Base-by-base conservation (phyloP, 1,139 yeast genomes). In the Kurtzmaniella quercitrusa region DNA sequence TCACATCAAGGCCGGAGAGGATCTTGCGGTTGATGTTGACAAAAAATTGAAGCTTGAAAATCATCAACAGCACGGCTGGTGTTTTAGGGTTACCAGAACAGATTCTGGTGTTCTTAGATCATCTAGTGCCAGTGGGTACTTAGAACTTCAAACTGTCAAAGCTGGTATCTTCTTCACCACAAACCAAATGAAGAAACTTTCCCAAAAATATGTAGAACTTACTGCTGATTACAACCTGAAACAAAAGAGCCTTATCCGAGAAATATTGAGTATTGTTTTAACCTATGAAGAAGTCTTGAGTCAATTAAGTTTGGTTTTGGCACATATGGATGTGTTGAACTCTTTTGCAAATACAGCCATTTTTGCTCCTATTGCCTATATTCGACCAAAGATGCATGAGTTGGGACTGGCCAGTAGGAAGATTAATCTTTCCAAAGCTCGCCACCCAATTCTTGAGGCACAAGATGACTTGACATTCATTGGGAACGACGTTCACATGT, bases 131-230 rank as follows among this genome's bases (percentile, higher is more conserved):
- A 71, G 72, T 38, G 74, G 76, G 41, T 93, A 85, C 58, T 74
- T 75, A 42, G 97, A 93, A 59, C 70, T 91, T 29, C 88, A 90
- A 43, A 90, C 98, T 0, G 95, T 89, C 31, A 93, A 93, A 61
- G 95, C 96, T 1, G 98, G 98, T 45, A 93, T 91, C 2, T 89
- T 75, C 60, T 93, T 93, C 68, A 88, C 96, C 6, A 88, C 95
- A 2, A 65, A 70, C 37, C 74, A 75, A 50, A 69, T 93, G 50
- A 73, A 78, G 38, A 66, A 70, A n/a, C 69, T 84, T 38, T 79
- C 91, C 8, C 68, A 70, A 39, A 79, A 82, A 48, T 84, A 81
- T 54, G 65, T 68, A 11, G 78, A 79, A 40, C 70, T 84, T 18
- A 81, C 81, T 47, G 71, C 73, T 15, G 85, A 83, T 46, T 93